These are phyloP conservation scores for Parascedosporium putredinis DNA, from an alignment of 2,329 filamentous ascomycete species.

Conservation along the genomic window DNA sequence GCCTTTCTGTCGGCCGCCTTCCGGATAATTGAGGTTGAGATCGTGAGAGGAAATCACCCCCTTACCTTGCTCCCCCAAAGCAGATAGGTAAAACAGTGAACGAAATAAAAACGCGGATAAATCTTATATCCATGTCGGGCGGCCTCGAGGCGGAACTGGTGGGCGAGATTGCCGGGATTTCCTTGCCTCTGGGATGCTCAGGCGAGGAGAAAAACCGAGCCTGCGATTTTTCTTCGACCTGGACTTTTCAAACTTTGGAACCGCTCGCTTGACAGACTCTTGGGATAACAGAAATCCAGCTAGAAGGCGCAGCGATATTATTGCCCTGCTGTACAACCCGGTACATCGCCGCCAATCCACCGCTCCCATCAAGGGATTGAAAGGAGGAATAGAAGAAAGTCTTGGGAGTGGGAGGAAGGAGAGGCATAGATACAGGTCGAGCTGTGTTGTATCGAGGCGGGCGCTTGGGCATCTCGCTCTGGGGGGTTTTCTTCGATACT, in stretches of 20 bases:
- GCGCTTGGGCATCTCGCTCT: too few species aligned
- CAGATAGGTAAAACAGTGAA: background rate
- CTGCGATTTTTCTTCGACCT: background rate
- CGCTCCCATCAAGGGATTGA: too few species aligned
- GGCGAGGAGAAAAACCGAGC: background rate
- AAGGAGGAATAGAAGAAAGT: too few species aligned
- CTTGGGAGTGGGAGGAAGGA: too few species aligned
- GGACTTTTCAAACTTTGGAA: constrained; percentile 1
- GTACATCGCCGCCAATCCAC: too few species aligned
- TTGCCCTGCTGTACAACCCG: background rate
- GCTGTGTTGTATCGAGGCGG: too few species aligned
- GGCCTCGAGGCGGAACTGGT: background rate
- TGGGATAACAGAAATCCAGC: background rate
- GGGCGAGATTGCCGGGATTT: background rate
- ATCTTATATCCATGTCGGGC: background rate
- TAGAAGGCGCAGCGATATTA: background rate
- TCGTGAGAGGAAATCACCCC: too few species aligned
- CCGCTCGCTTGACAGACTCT: background rate
- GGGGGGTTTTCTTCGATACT: too few species aligned
- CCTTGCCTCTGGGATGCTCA: constrained; percentile 1
- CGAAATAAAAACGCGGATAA: background rate
- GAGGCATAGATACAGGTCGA: too few species aligned
- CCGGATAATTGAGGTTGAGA: too few species aligned
- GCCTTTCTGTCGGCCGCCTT: too few species aligned
- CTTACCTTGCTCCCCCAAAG: too few species aligned